phyloP scores from a whole-genome alignment of 2,329 filamentous ascomycete genomes.

The Calycina marina region DNA sequence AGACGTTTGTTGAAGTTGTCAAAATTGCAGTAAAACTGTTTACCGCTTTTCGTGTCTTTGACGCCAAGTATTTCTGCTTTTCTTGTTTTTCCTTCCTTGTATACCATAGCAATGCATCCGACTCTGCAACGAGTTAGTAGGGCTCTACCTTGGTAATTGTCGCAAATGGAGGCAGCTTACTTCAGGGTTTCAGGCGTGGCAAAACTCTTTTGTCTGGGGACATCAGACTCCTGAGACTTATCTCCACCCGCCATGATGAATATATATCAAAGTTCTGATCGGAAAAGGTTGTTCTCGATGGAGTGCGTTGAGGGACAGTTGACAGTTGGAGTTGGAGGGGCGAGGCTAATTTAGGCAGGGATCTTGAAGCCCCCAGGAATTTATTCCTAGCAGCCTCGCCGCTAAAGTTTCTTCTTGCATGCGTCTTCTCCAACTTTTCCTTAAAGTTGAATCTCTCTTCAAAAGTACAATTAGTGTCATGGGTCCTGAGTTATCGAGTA shows the following conservation, averaged over 20 bases:
- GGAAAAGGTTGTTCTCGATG: conserved; percentile 10
- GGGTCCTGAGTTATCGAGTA: conserved; percentile 39
- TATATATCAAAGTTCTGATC: conserved; percentile 12
- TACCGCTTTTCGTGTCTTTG: conserved; percentile 72
- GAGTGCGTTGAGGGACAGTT: conserved; percentile 2
- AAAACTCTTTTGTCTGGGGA: conserved; percentile 56
- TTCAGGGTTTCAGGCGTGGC: conserved; percentile 74
- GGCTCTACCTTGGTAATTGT: conserved; percentile 10
- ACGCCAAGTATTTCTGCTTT: conserved; percentile 97
- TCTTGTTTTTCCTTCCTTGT: conserved; percentile 62
- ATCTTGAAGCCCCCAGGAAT: too few species aligned
- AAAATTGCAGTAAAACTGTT: conserved; percentile 27
- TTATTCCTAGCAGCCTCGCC: too few species aligned
- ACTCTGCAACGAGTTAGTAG: conserved; percentile 17
- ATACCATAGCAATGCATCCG: conserved; percentile 24
- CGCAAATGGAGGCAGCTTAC: conserved; percentile 31
- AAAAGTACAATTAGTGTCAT: conserved; percentile 12
- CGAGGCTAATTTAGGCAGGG: conserved; percentile 7
- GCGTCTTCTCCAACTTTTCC: too few species aligned
- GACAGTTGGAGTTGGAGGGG: conserved; percentile 11
- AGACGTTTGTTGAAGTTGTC: conserved; percentile 22
- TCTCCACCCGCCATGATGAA: conserved; percentile 39
- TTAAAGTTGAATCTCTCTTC: not conserved
- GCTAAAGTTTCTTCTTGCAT: too few species aligned
- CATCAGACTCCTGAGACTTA: conserved; percentile 34